Conservation (phyloP, 2,329 filamentous ascomycete species). For the Aureobasidium lini region DNA sequence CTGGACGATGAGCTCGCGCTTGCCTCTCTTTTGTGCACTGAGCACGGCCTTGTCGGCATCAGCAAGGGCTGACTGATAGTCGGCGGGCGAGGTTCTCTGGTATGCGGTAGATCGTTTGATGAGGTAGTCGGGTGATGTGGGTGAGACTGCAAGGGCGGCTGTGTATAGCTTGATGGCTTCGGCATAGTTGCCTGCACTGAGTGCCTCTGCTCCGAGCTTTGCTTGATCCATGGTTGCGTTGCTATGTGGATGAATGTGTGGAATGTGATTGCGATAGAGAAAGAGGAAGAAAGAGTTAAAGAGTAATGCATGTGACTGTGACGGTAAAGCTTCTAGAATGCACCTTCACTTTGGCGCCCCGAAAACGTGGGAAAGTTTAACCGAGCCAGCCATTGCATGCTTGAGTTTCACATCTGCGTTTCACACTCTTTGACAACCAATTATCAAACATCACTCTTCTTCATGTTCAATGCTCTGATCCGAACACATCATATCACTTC, state of each 20-base stretch:
- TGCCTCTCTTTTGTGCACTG: slow-evolving; percentile 64
- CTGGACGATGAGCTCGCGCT: slow-evolving; percentile 68
- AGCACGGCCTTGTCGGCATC: slow-evolving; percentile 47
- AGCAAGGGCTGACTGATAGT: slow-evolving; percentile 37
- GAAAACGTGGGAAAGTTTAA: background rate
- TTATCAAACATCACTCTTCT: background rate
- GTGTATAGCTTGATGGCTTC: slow-evolving; percentile 63
- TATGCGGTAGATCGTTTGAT: slow-evolving; percentile 75
- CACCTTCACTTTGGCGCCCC: background rate
- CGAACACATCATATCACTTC: slow-evolving; percentile 77
- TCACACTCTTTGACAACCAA: background rate
- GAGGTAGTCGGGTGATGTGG: slow-evolving; percentile 68
- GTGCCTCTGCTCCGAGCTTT: slow-evolving; percentile 34
- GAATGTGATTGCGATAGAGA: background rate
- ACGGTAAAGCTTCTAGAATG: slow-evolving; percentile 5
- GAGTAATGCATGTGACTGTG: slow-evolving; percentile 7
- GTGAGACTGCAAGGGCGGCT: slow-evolving; percentile 53
- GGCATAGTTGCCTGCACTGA: slow-evolving; percentile 56
- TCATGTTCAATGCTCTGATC: slow-evolving; percentile 54
- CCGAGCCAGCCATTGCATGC: background rate
- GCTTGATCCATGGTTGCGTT: slow-evolving; percentile 16
- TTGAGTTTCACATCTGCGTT: background rate
- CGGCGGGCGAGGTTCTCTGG: slow-evolving; percentile 50
- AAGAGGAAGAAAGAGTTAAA: background rate
- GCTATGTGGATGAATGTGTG: background rate